Evolutionary conservation across 1,139 yeast species (phyloP), one percentile per base, ranked within the genome.

Genomic region (Nakaseomyces sp.): DNA sequence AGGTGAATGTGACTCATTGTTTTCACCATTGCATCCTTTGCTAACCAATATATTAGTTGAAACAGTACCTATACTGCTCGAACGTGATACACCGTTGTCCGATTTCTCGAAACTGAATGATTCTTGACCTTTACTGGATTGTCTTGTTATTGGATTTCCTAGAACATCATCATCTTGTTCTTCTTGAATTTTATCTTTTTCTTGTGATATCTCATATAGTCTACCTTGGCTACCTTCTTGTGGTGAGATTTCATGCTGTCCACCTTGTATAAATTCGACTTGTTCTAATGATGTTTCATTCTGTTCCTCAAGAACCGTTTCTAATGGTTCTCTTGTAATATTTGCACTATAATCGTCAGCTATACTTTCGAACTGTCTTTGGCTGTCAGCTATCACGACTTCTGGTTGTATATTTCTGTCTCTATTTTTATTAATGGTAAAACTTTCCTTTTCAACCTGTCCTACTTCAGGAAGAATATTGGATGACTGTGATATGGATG

Each of bases 21-120:
- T 16, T 17, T 32, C 35, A 32, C 25, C 29, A 4, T 18, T 29
- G 15, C 36, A 33, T 22, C 40, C 16, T 18, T 17, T 29, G 12
- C 42, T 42, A 18, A 42, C 19, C 8, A 47, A 37, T 19, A 46
- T 36, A 6, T 46, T 41, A 12, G 50, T 48, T 3, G 50, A 43
- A n/a, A 48, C 37, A 8, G 50, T 48, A 20, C 47, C 38, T 5
- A 37, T 30, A 36, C 50, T 46, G 29, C 29, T 39, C 13, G 33
- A 32, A 18, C 36, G 36, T 7, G 36, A 32, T 18, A 17, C 15
- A 4, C 13, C 36, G 12, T 24, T 30, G 32, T 18, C 22, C 29
- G 41, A 28, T n/a, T 12, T 29, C 19, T 38, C 33, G 13, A 29
- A 38, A 8, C 32, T 26, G 22, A 13, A 38, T 5, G 36, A 17